Conservation (phyloP, 2,329 filamentous ascomycete species). For the Fusarium camptoceras region DNA sequence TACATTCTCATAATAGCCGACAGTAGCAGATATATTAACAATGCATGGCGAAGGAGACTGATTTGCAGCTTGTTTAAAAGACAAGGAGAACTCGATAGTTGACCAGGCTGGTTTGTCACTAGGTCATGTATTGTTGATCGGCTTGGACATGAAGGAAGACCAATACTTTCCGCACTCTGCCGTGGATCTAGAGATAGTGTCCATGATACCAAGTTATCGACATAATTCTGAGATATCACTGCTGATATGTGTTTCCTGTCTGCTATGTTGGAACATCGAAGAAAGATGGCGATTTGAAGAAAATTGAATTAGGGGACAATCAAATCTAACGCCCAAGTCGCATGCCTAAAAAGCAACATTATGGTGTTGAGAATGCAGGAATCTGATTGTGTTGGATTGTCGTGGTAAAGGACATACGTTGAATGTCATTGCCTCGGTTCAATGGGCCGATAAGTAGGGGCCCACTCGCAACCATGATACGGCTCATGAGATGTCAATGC, state of each 20-base stretch:
- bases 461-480: conserved; percentile 22
- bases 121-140: background rate
- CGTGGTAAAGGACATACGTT: too few species aligned
- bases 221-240: background rate
- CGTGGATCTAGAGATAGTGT: background rate
- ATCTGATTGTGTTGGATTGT: background rate
- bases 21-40: background rate
- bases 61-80: background rate
- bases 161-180: background rate
- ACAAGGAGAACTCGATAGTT: background rate
- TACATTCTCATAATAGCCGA: background rate
- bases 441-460: conserved; percentile 11
- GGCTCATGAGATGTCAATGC: conserved; percentile 37
- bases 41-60: background rate
- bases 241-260: background rate
- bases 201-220: background rate
- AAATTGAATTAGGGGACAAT: too few species aligned
- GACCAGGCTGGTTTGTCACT: background rate
- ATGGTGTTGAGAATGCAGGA: background rate
- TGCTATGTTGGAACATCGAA: background rate
- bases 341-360: background rate
- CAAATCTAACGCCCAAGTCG: background rate
- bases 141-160: too few species aligned
- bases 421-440: conserved; percentile 32
- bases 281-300: background rate